Conservation (phyloP, 192 early-diverging fungal species). For the Neocallimastix lanati region DNA sequence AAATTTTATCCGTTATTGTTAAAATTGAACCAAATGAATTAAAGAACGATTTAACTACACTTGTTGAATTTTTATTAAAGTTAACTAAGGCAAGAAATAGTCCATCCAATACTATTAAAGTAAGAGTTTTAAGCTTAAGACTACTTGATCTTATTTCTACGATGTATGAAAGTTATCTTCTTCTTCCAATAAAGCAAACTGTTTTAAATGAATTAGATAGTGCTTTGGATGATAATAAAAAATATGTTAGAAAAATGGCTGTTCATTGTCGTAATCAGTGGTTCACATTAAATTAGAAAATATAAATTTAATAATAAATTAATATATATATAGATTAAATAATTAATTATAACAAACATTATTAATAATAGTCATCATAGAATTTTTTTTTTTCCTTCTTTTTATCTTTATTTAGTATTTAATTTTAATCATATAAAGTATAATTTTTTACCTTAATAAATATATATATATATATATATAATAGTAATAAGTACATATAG, state of each 20-base stretch:
- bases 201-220: background rate
- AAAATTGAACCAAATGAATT: background rate
- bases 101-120: background rate
- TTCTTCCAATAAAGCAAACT: background rate
- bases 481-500: too few species aligned
- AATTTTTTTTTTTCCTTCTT: too few species aligned
- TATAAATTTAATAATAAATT: too few species aligned
- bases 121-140: background rate
- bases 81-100: background rate
- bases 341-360: too few species aligned
- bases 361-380: too few species aligned
- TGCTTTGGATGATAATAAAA: background rate
- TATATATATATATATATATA: too few species aligned
- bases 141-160: background rate
- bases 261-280: background rate
- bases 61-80: background rate
- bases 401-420: too few species aligned
- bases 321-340: too few species aligned
- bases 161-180: background rate
- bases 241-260: background rate
- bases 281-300: background rate
- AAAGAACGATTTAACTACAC: background rate
- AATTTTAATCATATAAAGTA: too few species aligned
- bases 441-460: too few species aligned
- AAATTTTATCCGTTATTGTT: background rate